phyloP scores from a whole-genome alignment of 148 eudicot genomes.

The Diospyros kaki region DNA sequence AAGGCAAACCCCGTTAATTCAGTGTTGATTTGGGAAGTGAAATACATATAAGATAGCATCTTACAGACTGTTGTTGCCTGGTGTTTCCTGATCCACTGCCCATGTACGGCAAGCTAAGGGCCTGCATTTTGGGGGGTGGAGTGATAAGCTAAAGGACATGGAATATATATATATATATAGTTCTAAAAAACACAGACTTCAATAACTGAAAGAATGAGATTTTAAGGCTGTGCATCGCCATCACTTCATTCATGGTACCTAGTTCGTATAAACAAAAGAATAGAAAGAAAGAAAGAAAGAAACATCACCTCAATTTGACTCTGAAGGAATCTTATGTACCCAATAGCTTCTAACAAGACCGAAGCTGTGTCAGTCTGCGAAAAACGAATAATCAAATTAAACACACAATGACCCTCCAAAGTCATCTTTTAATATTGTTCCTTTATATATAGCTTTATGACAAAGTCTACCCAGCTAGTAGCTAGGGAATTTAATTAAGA shows the following conservation, averaged over 20 bases:
- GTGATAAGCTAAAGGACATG: neutral
- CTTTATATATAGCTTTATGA: neutral
- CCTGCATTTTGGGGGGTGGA: constrained; percentile 51
- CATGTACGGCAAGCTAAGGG: constrained; percentile 85
- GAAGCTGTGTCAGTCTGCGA: constrained; percentile 99
- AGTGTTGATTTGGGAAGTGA: constrained; percentile 8
- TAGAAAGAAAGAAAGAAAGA: neutral
- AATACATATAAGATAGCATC: constrained; percentile 13
- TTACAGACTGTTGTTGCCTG: constrained; percentile 58
- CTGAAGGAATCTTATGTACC: constrained; percentile 95
- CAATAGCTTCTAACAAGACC: constrained; percentile 89
- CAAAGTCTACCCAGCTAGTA: neutral
- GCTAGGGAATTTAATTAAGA: neutral
- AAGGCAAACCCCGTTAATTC: neutral
- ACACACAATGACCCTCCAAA: constrained; percentile 14
- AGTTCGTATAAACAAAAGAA: constrained; percentile 18
- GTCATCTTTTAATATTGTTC: neutral
- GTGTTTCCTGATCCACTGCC: constrained; percentile 59
- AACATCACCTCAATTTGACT: constrained; percentile 84
- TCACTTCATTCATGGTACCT: constrained; percentile 12
- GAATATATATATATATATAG: too few species aligned
- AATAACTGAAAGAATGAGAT: neutral
- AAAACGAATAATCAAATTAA: constrained; percentile 12
- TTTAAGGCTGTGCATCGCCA: neutral
- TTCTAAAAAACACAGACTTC: neutral